Evolutionary conservation across 352 stramenopile genomes (phyloP).

Genomic region (Pythium folliculosum): DNA sequence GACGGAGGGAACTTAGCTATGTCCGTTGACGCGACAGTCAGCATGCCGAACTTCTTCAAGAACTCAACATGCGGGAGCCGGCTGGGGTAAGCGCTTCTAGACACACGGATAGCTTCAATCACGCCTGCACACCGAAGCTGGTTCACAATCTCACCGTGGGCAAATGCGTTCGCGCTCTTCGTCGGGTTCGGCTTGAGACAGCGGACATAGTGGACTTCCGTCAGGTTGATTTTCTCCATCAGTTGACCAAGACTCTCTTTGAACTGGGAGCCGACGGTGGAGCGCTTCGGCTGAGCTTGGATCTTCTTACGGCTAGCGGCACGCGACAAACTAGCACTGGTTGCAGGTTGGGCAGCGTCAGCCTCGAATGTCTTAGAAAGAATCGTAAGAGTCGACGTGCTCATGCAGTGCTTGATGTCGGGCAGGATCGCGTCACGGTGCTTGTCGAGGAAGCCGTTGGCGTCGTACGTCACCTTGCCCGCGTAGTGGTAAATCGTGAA

Average conservation of each 20-base stretch:
- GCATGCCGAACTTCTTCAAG: constrained; percentile 79
- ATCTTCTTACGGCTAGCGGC: constrained; percentile 39
- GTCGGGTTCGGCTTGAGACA: constrained; percentile 83
- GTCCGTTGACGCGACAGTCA: constrained; percentile 29
- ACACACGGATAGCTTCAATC: constrained; percentile 87
- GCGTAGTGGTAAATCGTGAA: constrained; percentile 89
- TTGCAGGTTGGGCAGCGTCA: constrained; percentile 15
- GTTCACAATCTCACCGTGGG: constrained; percentile 75
- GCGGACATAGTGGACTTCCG: constrained; percentile 85
- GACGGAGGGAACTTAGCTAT: constrained; percentile 25
- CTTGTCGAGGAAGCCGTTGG: constrained; percentile 83
- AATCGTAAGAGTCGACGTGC: constrained; percentile 60
- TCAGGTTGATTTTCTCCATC: constrained; percentile 88
- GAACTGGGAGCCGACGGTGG: constrained; percentile 84
- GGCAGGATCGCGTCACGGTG: constrained; percentile 82
- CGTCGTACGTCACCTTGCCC: constrained; percentile 85
- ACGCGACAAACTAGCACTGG: not conserved
- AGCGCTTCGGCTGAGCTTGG: constrained; percentile 61
- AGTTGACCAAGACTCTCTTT: constrained; percentile 81
- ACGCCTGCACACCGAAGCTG: constrained; percentile 84
- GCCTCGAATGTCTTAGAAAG: constrained; percentile 72
- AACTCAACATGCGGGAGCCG: constrained; percentile 78
- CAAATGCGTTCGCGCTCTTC: constrained; percentile 75
- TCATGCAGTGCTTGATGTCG: constrained; percentile 87
- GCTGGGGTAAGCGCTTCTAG: constrained; percentile 82